These are phyloP conservation scores for Blepharisma undulans DNA, from an alignment of 169 alveolate species.

Conservation along the genomic window DNA sequence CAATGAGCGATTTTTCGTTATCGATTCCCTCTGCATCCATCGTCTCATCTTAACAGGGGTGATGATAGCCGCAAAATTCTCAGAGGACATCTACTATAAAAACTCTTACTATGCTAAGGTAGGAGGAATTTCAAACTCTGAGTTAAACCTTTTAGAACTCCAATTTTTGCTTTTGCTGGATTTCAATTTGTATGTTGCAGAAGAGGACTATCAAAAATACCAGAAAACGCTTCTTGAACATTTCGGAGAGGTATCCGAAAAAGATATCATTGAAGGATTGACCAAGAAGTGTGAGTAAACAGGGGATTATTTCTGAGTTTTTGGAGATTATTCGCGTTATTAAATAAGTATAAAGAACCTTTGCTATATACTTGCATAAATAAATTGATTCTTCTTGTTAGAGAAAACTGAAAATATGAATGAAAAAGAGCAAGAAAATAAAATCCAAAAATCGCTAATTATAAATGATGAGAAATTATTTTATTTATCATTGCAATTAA, in stretches of 20 bases:
- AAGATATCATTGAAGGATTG: not conserved
- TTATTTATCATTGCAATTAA: no score
- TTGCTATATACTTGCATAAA: not conserved
- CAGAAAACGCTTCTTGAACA: conserved; percentile 7
- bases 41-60: conserved; percentile 89
- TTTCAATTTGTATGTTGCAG: conserved; percentile 86
- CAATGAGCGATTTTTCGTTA: not conserved
- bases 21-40: conserved; percentile 55
- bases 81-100: conserved; percentile 91
- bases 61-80: conserved; percentile 92
- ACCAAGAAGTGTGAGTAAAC: not conserved
- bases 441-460: no score
- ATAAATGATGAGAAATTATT: no score
- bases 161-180: conserved; percentile 85
- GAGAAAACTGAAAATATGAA: not conserved
- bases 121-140: conserved; percentile 92
- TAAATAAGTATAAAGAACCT: not conserved
- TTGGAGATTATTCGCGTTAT: not conserved
- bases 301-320: not conserved
- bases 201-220: conserved; percentile 87
- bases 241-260: not conserved
- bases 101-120: conserved; percentile 90
- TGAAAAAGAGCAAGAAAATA: not conserved
- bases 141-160: conserved; percentile 88
- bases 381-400: not conserved